Evolutionary conservation across 148 eudicot genomes (phyloP), one percentile per base, ranked within the genome.

Genomic region (Rheum nobile): DNA sequence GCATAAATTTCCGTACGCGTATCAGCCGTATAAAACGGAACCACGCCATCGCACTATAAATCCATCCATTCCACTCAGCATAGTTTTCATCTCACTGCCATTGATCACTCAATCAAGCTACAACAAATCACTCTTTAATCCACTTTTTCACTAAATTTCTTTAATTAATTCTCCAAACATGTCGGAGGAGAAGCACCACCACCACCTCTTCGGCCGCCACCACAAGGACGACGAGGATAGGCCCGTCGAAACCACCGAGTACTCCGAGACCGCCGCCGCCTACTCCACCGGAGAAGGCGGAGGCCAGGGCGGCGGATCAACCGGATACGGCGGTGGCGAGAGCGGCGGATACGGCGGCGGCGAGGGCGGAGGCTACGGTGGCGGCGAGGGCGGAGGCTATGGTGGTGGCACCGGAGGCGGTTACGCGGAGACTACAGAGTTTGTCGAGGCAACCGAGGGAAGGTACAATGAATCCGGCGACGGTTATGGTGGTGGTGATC

Each of bases 181-280:
- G 73, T 42, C 73, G 34, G 73, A 71, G 29, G 73, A 71, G 31
- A 71, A 71, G 73, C 73, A 26, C 73, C 73, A 71, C 73, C 73
- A 71, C 73, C 73, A 41, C 34, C 52, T 71, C 69, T 63, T 63
- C 38, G 69, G 69, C 31, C 73, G 39, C 35, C 73, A 71, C 73
- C 73, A 71, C 73, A 71, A 71, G 54, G 73, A 71, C 34, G 73
- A 70, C 31, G 47, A 71, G 21, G 32, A 63, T 21, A 63, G 35
- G 69, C 69, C 39, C 39, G 39, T 16, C 10, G 69, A 63, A 57
- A 26, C 54, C 54, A 67, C 71, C 41, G 71, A 37, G 21, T 67
- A 67, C 34, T 31, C 71, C 17, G 71, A 67, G 6, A 48, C 54
- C 19, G 37, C 3, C 46, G 11, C 46, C 26, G 37, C 2, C 42